Evolutionary conservation across 2,329 filamentous ascomycete species (phyloP), one percentile per base, ranked within the genome.

Genomic region (Aspergillus bombycis): DNA sequence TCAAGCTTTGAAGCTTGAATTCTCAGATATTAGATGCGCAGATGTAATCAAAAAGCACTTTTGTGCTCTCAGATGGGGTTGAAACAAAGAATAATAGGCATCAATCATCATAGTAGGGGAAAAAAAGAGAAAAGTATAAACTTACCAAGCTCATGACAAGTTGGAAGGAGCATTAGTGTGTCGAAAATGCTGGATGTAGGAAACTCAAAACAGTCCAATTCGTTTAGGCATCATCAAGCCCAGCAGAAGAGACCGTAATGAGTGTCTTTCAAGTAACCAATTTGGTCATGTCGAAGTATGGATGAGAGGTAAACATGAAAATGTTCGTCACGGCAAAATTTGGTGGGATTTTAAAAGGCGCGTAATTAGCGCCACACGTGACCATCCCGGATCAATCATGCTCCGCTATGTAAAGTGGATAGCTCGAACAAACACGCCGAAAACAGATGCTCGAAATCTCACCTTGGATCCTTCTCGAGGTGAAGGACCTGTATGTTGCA

Each of bases 31-130:
- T 63, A 65, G 67, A 75, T 75, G 72, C 73, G 66, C 67, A 68
- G 41, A 66, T 67, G 60, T 68, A 71, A 75, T 71, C 72, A 75
- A 71, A 56, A 67, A 70, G 64, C 67, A 73, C 68, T 62, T 62
- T 57, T 66, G 65, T 67, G 58, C 66, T 67, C 71, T 76, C 71
- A 77, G 72, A 76, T 77, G 75, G 73, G 75, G 74, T 77, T 77
- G 75, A 77, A 77, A 77, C 74, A 77, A 74, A 75, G 69, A 71
- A 66, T 30, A 68, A 67, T 56, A 72, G 67, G 73, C 74, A 77
- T 72, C 71, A 71, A 74, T 74, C 73, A 76, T 76, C 73, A 75
- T 71, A 34, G 45, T 54, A 63, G 41, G 32, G 26, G 54, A 23
- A 10, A 54, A 34, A 41, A 55, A 46, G 54, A 34, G 8, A 21